Base-by-base conservation (phyloP, 2,329 filamentous ascomycete species). In the Ceratocystis alfenasii region DNA sequence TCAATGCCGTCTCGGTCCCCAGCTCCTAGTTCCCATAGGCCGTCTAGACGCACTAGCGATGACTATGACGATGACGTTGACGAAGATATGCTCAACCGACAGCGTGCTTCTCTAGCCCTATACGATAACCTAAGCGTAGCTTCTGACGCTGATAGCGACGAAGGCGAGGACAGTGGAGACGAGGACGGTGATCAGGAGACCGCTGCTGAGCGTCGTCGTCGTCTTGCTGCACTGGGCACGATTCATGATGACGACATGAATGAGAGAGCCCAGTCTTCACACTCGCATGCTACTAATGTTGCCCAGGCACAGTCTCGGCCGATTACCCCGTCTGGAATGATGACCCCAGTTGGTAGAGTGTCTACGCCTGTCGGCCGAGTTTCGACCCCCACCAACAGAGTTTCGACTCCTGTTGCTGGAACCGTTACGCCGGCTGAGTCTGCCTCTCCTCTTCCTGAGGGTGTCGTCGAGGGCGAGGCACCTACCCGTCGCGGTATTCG, bases 211-310 rank as follows among this genome's bases (percentile, higher is more conserved):
- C 80, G 87, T 66, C 81, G 87, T 50, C 79, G 89, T 64, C 82
- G 89, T 70, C 84, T 90, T 70, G 88, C 88, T 0, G 89, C 89
- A 0, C 76, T 93, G 1, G 88, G 88, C 8, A 78, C 88, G 68
- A 75, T 76, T 17, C 72, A 74, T 6, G 74, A 73, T 1, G 75
- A 73, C 0, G 77, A 77, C 20, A 79, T 78, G 59, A 79, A 76
- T 46, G 89, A 92, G 75, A 91, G 89, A 92, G 74, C 79, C 86
- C 67, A 81, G 87, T 57, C 79, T 89, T 65, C 82, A 89, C 70
- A 59, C n/a, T 65, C 82, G 89, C 70, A 20, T 4, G 17, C 15
- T 2, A 30, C 55, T 84, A 90, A 71, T 48, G 5, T 22, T 59
- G 36, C 36, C n/a, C 36, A 62, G 41, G 3, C 36, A 15, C 36